phyloP scores from a whole-genome alignment of 2,329 filamentous ascomycete genomes.

The Chaetomium olivaceum region DNA sequence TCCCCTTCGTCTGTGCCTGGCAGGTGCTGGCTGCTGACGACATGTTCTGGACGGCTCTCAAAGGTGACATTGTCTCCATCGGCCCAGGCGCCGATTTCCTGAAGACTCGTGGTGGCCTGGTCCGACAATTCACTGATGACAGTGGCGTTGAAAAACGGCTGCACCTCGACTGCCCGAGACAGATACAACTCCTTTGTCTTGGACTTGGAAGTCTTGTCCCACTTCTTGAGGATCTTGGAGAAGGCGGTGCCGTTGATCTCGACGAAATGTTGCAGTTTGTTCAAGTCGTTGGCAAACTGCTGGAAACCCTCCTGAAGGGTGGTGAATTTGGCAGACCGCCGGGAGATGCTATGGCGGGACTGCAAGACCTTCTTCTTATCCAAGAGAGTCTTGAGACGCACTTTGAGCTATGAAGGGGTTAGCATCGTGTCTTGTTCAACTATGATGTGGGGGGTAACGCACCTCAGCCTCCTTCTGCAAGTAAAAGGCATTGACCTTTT shows the following conservation, averaged over 20 bases:
- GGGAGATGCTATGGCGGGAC: slow-evolving; percentile 75
- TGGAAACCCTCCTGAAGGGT: slow-evolving; percentile 96
- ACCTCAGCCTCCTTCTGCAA: slow-evolving; percentile 98
- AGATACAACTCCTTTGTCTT: slow-evolving; percentile 98
- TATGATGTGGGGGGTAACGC: slow-evolving; percentile 37
- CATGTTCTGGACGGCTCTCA: slow-evolving; percentile 60
- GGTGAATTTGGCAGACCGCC: slow-evolving; percentile 89
- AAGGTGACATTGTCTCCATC: slow-evolving; percentile 93
- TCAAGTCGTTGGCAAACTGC: slow-evolving; percentile 93
- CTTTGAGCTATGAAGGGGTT: slow-evolving; percentile 68
- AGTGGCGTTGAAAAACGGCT: slow-evolving; percentile 96
- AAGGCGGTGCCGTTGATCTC: slow-evolving; percentile 98
- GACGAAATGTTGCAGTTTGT: slow-evolving; percentile 98
- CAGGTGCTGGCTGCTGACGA: slow-evolving; percentile 65
- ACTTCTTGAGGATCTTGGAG: slow-evolving; percentile 99
- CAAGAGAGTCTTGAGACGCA: slow-evolving; percentile 85
- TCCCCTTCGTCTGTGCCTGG: slow-evolving; percentile 83
- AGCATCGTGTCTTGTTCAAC: not conserved
- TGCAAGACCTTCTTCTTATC: slow-evolving; percentile 95
- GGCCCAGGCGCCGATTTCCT: slow-evolving; percentile 94
- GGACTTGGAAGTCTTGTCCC: slow-evolving; percentile 99
- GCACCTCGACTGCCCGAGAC: slow-evolving; percentile 92
- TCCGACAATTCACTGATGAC: slow-evolving; percentile 97
- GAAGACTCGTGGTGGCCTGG: slow-evolving; percentile 91
- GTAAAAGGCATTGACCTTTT: slow-evolving; percentile 98